These are phyloP conservation scores for Arthrobotrys iridis DNA, from an alignment of 2,329 filamentous ascomycete species.

Conservation along the genomic window DNA sequence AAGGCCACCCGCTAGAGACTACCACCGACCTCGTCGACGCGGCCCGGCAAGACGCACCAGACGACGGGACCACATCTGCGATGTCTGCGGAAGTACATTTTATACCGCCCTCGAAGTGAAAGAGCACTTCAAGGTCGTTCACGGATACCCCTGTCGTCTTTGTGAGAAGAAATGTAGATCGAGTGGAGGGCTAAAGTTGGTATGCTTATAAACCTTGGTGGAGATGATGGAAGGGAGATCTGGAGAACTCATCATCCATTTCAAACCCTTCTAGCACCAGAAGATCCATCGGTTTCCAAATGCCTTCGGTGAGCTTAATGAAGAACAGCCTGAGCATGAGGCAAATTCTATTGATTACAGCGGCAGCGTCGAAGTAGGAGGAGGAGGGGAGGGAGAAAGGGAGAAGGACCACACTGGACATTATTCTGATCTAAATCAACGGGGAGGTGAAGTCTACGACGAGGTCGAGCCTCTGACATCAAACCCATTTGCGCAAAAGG, in stretches of 20 bases:
- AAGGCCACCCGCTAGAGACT: not conserved
- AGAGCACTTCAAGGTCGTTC: not conserved
- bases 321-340: not conserved
- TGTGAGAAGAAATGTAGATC: constrained; percentile 20
- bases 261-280: not conserved
- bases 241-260: not conserved
- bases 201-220: not conserved
- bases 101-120: not conserved
- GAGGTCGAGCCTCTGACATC: too few relatives aligned
- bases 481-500: not conserved
- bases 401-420: too few relatives aligned
- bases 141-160: not conserved
- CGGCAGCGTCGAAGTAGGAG: not conserved
- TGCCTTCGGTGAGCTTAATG: not conserved
- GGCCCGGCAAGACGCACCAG: not conserved
- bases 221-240: not conserved
- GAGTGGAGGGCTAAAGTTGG: not conserved
- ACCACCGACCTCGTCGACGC: not conserved
- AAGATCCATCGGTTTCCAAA: not conserved
- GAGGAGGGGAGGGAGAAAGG: too few relatives aligned
- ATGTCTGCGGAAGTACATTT: constrained; percentile 4
- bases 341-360: not conserved
- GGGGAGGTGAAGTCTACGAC: not conserved
- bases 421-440: not conserved
- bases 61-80: not conserved